These are phyloP conservation scores for Sporobolomyces phaffii DNA, from an alignment of 768 basidiomycete genomes.

Conservation along the genomic window DNA sequence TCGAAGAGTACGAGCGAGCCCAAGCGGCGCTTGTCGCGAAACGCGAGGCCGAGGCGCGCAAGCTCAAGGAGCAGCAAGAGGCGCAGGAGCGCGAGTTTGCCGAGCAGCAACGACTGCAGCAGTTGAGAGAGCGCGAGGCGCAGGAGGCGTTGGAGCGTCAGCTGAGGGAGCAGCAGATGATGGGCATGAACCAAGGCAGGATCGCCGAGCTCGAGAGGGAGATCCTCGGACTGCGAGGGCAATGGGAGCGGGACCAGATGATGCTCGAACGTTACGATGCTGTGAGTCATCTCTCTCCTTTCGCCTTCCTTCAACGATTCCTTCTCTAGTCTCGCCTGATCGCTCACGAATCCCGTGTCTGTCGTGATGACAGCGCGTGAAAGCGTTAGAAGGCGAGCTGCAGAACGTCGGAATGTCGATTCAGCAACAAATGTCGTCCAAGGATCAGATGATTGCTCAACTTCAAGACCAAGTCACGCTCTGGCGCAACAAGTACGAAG, in stretches of 20 bases:
- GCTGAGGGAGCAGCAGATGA: conserved; percentile 74
- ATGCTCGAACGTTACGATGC: conserved; percentile 95
- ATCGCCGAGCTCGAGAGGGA: conserved; percentile 80
- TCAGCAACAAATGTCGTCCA: conserved; percentile 75
- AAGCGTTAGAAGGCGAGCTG: conserved; percentile 87
- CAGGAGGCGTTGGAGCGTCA: conserved; percentile 68
- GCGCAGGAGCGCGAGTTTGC: conserved; percentile 84
- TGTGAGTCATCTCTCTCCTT: conserved; percentile 52
- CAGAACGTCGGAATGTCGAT: conserved; percentile 67
- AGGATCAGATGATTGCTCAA: conserved; percentile 91
- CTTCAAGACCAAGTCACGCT: conserved; percentile 92
- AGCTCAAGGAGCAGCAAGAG: conserved; percentile 67
- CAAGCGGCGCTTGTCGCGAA: conserved; percentile 77
- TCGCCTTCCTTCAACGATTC: no score
- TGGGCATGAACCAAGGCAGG: conserved; percentile 60
- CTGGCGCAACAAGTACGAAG: conserved; percentile 99
- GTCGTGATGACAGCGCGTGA: conserved; percentile 64
- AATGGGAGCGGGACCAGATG: conserved; percentile 96
- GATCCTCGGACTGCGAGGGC: conserved; percentile 84
- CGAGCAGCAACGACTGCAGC: conserved; percentile 76
- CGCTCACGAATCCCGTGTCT: not conserved
- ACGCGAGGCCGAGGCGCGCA: conserved; percentile 74
- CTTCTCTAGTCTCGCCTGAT: not conserved
- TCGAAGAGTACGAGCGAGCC: conserved; percentile 93
- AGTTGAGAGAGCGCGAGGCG: conserved; percentile 76